phyloP scores from a whole-genome alignment of 805 yeast species.

The Kodamaea jinghongensis region DNA sequence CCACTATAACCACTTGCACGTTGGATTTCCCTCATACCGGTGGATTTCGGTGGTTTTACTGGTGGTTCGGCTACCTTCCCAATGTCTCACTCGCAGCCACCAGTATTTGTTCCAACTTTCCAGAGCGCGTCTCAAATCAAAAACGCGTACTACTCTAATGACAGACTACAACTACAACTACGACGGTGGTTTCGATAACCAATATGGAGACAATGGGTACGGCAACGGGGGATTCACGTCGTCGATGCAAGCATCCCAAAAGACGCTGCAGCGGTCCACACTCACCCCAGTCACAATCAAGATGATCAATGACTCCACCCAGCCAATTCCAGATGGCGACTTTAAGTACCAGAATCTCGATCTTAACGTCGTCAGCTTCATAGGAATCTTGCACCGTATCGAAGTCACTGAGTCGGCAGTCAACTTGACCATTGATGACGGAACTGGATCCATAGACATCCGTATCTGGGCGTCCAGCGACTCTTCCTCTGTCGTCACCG shows the following conservation, averaged over 20 bases:
- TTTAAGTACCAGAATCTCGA: constrained; percentile 59
- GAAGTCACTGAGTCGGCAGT: constrained; percentile 19
- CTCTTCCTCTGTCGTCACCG: constrained; percentile 25
- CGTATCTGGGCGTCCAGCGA: constrained; percentile 55
- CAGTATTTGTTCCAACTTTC: no score
- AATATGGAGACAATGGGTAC: constrained; percentile 15
- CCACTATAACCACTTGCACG: no score
- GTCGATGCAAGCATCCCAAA: constrained; percentile 21
- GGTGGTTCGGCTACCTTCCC: no score
- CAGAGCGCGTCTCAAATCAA: background rate
- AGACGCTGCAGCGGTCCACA: constrained; percentile 19
- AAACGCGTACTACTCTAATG: constrained; percentile 2
- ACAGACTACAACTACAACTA: constrained; percentile 8
- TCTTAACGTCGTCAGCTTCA: constrained; percentile 58
- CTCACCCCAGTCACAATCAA: constrained; percentile 69
- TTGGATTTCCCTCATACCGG: no score
- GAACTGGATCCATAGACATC: constrained; percentile 59
- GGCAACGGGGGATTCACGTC: constrained; percentile 24
- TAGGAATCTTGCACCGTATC: constrained; percentile 47
- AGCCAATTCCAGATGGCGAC: constrained; percentile 65
- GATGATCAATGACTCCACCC: constrained; percentile 62
- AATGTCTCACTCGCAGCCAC: no score
- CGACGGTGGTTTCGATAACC: constrained; percentile 5
- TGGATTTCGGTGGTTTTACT: no score
- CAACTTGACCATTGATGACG: constrained; percentile 67